Evolutionary conservation across 768 basidiomycete species (phyloP).

Genomic region (Amanita pallidorosea): DNA sequence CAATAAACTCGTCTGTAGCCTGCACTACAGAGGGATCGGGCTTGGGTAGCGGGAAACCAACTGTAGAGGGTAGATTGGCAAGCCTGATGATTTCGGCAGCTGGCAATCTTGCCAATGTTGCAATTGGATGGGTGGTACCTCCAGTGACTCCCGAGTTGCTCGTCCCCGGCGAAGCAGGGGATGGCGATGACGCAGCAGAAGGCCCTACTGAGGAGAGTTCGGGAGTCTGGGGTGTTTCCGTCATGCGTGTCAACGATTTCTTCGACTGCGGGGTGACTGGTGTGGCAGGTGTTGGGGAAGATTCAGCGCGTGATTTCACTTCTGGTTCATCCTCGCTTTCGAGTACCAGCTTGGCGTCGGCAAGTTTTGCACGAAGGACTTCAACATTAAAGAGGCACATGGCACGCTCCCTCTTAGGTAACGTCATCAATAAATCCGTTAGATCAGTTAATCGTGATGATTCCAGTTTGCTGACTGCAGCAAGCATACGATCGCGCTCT

Average conservation of each 20-base stretch:
- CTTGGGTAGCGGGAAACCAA: conserved; percentile 53
- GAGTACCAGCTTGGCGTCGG: conserved; percentile 73
- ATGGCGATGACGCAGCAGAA: conserved; percentile 60
- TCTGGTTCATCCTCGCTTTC: conserved; percentile 59
- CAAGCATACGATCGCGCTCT: conserved; percentile 66
- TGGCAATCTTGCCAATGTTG: conserved; percentile 62
- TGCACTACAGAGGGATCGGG: conserved; percentile 59
- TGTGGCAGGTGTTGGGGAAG: conserved; percentile 15
- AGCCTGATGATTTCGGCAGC: conserved; percentile 65
- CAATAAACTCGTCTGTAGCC: conserved; percentile 65
- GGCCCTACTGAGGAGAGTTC: conserved; percentile 67
- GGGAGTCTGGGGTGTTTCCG: conserved; percentile 61
- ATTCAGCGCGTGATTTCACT: conserved; percentile 18
- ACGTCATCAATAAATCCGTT: conserved; percentile 71
- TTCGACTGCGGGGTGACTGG: conserved; percentile 58
- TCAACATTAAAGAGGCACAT: conserved; percentile 88
- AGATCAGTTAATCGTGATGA: conserved; percentile 49
- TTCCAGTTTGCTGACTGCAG: conserved; percentile 58
- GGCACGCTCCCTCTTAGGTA: conserved; percentile 82
- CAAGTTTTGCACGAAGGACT: conserved; percentile 64
- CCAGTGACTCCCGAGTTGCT: neutral
- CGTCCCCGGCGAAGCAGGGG: conserved; percentile 27
- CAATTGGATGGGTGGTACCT: conserved; percentile 43
- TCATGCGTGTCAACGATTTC: conserved; percentile 31
- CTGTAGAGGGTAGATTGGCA: conserved; percentile 37